These are phyloP conservation scores for Austroboletus niveus DNA, from an alignment of 1,284 basidiomycete genomes.

Conservation along the genomic window DNA sequence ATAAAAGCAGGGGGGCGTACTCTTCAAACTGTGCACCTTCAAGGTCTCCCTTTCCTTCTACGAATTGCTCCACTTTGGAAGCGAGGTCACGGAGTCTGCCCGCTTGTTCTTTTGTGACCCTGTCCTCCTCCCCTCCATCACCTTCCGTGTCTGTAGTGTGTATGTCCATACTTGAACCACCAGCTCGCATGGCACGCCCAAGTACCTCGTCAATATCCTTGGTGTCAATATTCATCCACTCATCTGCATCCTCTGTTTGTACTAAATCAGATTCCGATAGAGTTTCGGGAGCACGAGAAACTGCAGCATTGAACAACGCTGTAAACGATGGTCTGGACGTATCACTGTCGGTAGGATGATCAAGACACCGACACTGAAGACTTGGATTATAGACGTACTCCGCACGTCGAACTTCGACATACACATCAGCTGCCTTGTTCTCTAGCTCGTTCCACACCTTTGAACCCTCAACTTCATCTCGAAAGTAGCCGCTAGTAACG, in stretches of 20 bases:
- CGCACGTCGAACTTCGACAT: constrained; percentile 57
- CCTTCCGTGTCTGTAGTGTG: constrained; percentile 50
- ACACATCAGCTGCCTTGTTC: constrained; percentile 64
- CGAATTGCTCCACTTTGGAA: constrained; percentile 80
- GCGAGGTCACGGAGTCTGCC: constrained; percentile 73
- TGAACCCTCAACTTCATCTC: constrained; percentile 72
- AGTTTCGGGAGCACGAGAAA: constrained; percentile 40
- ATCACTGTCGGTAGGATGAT: constrained; percentile 40
- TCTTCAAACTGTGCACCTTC: constrained; percentile 87
- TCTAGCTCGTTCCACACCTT: constrained; percentile 73
- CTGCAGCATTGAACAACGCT: constrained; percentile 61
- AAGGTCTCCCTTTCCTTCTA: constrained; percentile 83
- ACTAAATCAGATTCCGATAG: constrained; percentile 12
- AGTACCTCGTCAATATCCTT: constrained; percentile 65
- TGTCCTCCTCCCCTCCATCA: constrained; percentile 43
- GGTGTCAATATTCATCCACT: constrained; percentile 70
- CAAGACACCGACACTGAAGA: not conserved
- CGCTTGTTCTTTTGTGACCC: constrained; percentile 60
- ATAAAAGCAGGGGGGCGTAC: constrained; percentile 47
- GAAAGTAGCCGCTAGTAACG: constrained; percentile 69
- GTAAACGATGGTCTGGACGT: constrained; percentile 72
- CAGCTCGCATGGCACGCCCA: constrained; percentile 29
- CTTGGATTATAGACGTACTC: constrained; percentile 51
- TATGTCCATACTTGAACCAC: constrained; percentile 19
- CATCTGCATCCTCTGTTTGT: constrained; percentile 61